Percentiles rank a stretch among this genome's conserved stretches.
Conservation (phyloP, 2,329 filamentous ascomycete species). For the Elsinoe perseae region DNA sequence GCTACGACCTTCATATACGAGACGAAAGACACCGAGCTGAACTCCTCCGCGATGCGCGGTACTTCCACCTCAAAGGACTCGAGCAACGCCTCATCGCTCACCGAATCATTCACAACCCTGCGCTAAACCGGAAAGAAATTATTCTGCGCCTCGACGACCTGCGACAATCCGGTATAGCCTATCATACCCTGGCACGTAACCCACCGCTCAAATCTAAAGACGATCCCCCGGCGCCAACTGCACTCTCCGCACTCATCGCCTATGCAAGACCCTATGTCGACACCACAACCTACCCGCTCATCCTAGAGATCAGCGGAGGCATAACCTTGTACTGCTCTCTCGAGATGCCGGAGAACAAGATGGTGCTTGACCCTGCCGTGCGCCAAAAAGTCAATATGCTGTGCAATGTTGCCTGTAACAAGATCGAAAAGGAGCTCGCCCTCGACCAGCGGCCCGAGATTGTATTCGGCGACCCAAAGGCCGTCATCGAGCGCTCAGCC, state of each 20-base stretch:
- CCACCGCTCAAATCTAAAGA: constrained; percentile 19
- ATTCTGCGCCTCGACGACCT: constrained; percentile 73
- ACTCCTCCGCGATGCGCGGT: constrained; percentile 77
- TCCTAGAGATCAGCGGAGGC: constrained; percentile 71
- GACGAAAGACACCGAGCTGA: constrained; percentile 68
- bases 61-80: constrained; percentile 85
- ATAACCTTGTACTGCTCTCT: constrained; percentile 27
- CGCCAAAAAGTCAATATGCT: neutral
- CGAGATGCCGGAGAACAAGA: constrained; percentile 11
- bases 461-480: constrained; percentile 2
- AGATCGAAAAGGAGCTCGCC: constrained; percentile 10
- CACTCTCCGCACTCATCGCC: constrained; percentile 43
- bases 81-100: constrained; percentile 82
- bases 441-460: neutral
- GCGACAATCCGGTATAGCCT: constrained; percentile 73
- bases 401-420: constrained; percentile 16
- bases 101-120: constrained; percentile 65
- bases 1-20: constrained; percentile 72
- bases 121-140: constrained; percentile 64
- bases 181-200: constrained; percentile 39
- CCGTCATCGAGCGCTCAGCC: constrained; percentile 9
- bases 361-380: neutral
- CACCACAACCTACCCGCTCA: constrained; percentile 60
- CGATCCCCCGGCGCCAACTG: constrained; percentile 21
- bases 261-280: constrained; percentile 87